Conservation (phyloP, 2,329 filamentous ascomycete genomes). For the Chaetomium globosum region DNA sequence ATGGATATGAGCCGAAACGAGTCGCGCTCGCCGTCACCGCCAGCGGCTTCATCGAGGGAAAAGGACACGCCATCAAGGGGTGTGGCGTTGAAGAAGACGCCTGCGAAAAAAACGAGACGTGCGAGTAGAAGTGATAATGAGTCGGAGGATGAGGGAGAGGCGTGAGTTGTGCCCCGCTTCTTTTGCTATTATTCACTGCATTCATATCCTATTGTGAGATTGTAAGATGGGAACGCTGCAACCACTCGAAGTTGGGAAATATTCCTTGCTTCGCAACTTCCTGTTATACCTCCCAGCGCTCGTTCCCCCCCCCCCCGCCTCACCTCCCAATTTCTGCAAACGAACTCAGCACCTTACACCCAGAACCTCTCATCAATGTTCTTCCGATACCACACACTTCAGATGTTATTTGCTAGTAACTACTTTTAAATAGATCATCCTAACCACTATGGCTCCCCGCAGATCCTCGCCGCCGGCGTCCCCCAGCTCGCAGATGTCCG, state of each 20-base stretch:
- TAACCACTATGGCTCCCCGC: conserved; percentile 26
- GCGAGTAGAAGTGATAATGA: conserved; percentile 56
- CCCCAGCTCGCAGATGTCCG: conserved; percentile 75
- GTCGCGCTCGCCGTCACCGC: conserved; percentile 52
- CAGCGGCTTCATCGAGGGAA: conserved; percentile 42
- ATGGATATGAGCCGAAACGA: conserved; percentile 58
- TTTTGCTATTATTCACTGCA: conserved; percentile 29
- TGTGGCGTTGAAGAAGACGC: conserved; percentile 40
- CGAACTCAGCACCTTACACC: not conserved
- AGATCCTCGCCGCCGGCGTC: conserved; percentile 73
- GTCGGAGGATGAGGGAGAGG: conserved; percentile 76
- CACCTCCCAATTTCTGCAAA: not conserved
- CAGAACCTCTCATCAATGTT: not conserved
- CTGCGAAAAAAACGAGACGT: conserved; percentile 52
- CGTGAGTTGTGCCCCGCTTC: conserved; percentile 60
- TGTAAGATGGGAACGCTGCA: not conserved
- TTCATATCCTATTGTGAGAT: conserved; percentile 7
- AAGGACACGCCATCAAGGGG: conserved; percentile 44
- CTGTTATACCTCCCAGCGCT: not conserved
- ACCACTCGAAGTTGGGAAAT: not conserved
- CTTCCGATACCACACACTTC: not conserved
- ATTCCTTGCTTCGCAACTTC: conserved; percentile 2
- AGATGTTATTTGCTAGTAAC: not conserved
- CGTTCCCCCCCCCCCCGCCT: no score
- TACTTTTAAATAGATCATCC: not conserved